Conservation (phyloP, 306 rosid species). For the Amphicarpaea edgeworthii region DNA sequence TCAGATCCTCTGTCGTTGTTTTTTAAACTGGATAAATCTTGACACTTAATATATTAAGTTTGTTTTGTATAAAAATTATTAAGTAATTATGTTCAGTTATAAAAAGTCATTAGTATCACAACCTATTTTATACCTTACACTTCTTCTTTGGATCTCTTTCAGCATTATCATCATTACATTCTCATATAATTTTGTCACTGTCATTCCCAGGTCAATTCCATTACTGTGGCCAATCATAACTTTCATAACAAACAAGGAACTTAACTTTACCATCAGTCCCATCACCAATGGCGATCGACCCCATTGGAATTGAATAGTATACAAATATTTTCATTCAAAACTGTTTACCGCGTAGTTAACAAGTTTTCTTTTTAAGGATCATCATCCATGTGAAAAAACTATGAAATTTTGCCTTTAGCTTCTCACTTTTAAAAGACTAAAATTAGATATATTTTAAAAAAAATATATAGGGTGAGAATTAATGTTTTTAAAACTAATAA, state of each 20-base stretch:
- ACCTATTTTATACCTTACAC: not conserved
- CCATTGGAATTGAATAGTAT: not conserved
- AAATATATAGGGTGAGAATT: too few species aligned
- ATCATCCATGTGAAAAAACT: too few species aligned
- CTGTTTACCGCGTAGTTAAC: not conserved
- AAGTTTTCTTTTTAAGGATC: too few species aligned
- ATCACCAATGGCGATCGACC: not conserved
- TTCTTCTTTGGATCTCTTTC: not conserved
- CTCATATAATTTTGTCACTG: not conserved
- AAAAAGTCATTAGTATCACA: not conserved
- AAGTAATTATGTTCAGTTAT: too few species aligned
- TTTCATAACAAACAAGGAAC: not conserved
- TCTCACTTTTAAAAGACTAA: too few species aligned
- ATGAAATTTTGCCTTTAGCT: too few species aligned
- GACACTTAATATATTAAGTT: too few species aligned
- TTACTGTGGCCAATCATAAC: not conserved
- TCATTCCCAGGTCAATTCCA: conserved; percentile 8
- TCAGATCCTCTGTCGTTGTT: too few species aligned
- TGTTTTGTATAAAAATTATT: too few species aligned
- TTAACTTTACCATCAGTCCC: not conserved
- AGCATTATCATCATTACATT: not conserved
- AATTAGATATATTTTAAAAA: too few species aligned
- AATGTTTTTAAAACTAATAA: too few species aligned
- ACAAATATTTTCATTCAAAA: not conserved
- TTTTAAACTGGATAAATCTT: too few species aligned